Evolutionary conservation across 2,329 filamentous ascomycete species (phyloP).

Genomic region (Bretziella fagacearum): DNA sequence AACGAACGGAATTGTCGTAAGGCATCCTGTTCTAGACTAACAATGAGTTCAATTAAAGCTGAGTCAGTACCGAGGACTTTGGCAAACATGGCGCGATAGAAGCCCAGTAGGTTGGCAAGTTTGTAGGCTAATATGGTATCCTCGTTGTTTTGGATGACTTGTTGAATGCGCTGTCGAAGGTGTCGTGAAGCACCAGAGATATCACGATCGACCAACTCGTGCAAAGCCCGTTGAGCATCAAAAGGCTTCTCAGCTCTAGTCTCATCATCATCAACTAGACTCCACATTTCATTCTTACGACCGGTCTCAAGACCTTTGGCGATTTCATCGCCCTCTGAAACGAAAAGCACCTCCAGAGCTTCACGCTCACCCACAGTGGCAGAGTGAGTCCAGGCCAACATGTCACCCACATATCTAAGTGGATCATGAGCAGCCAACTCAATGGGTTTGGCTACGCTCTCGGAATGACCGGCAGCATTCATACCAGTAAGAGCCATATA

Average conservation of each 20-base stretch:
- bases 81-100: constrained; percentile 74
- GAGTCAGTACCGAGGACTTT: constrained; percentile 59
- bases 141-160: constrained; percentile 83
- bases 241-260: constrained; percentile 39
- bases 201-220: constrained; percentile 73
- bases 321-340: constrained; percentile 78
- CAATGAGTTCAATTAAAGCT: constrained; percentile 50
- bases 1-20: constrained; percentile 67
- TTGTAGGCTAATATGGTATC: constrained; percentile 80
- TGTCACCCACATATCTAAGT: constrained; percentile 82
- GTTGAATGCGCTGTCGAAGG: constrained; percentile 78
- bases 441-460: constrained; percentile 64
- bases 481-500: constrained; percentile 71
- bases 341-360: constrained; percentile 77
- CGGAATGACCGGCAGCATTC: constrained; percentile 37
- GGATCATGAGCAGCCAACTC: constrained; percentile 87
- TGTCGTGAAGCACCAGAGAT: constrained; percentile 64
- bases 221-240: constrained; percentile 65
- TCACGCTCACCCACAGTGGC: constrained; percentile 87
- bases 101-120: constrained; percentile 71
- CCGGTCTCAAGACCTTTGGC: constrained; percentile 59
- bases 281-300: constrained; percentile 71
- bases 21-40: constrained; percentile 55
- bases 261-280: constrained; percentile 41
- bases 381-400: constrained; percentile 94